Evolutionary conservation across 306 rosid species (phyloP).

Genomic region (Cicer chorassanicum): DNA sequence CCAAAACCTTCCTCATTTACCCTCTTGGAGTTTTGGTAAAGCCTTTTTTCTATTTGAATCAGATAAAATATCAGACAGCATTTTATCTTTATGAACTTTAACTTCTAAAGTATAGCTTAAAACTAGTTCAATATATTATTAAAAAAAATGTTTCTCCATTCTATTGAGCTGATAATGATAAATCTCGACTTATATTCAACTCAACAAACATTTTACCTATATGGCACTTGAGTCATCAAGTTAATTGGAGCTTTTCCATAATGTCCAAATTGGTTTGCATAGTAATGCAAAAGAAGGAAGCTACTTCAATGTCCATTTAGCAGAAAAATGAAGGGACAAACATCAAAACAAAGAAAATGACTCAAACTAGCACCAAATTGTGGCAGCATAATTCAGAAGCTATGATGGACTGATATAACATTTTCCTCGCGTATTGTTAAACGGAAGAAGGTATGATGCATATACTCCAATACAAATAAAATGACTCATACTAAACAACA

Average conservation of each 20-base stretch:
- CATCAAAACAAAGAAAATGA: background rate
- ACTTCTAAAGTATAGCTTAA: too few relatives aligned
- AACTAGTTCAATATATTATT: too few relatives aligned
- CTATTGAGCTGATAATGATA: background rate
- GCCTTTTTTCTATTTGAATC: too few relatives aligned
- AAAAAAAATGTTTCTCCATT: background rate
- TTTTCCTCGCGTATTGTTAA: background rate
- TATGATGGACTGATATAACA: background rate
- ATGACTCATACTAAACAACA: background rate
- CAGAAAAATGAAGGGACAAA: conserved; percentile 17
- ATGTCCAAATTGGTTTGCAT: background rate
- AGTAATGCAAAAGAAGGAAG: background rate
- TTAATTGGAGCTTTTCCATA: conserved; percentile 10
- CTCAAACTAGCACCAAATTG: background rate
- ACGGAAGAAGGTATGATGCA: background rate
- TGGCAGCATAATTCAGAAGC: background rate
- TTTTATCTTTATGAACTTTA: too few relatives aligned
- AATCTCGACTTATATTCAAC: background rate
- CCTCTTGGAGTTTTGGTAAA: too few relatives aligned
- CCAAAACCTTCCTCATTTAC: too few relatives aligned
- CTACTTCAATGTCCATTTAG: background rate
- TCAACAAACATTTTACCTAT: background rate
- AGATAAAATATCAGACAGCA: too few relatives aligned
- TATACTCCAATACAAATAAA: background rate
- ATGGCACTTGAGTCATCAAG: background rate